Evolutionary conservation across 306 rosid genomes (phyloP).

Genomic region (Prunus campanulata): DNA sequence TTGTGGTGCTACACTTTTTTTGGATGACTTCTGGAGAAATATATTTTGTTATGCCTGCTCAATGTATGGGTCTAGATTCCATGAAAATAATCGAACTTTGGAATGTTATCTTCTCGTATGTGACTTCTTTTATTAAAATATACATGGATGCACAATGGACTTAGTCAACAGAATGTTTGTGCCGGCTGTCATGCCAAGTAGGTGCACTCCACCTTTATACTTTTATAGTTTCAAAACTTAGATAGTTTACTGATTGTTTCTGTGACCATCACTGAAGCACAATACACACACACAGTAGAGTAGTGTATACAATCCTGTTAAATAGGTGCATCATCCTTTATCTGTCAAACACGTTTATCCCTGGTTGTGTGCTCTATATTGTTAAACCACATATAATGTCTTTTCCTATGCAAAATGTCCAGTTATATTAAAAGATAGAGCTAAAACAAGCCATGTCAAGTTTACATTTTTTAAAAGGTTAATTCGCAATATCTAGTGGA

Average conservation of each 20-base stretch:
- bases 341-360: background rate
- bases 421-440: background rate
- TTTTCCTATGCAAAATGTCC: background rate
- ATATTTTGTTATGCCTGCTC: background rate
- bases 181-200: background rate
- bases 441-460: background rate
- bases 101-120: background rate
- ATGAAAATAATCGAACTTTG: background rate
- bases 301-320: background rate
- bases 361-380: background rate
- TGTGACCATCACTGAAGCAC: background rate
- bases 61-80: background rate
- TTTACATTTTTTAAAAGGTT: background rate
- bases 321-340: background rate
- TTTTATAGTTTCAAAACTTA: no score
- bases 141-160: background rate
- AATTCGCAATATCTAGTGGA: background rate
- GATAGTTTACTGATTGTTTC: no score
- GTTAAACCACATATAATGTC: background rate
- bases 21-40: background rate
- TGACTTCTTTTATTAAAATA: background rate
- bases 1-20: background rate
- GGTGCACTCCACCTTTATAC: background rate
- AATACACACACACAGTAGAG: no score
- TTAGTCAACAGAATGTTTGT: background rate